Base-by-base conservation (phyloP, 2,329 filamentous ascomycete species). In the Fragosphaeria purpurea region DNA sequence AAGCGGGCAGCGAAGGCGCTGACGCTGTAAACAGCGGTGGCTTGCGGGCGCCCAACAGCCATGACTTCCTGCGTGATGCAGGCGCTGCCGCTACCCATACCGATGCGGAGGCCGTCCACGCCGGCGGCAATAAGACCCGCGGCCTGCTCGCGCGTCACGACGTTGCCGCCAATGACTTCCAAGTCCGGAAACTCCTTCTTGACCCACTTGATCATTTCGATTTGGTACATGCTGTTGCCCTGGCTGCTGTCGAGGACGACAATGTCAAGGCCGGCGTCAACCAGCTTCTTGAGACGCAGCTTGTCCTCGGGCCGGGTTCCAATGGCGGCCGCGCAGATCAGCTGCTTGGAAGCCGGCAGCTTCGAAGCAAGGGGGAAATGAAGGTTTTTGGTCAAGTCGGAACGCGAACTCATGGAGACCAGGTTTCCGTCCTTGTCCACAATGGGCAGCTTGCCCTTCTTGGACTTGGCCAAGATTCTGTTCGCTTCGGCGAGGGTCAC, bases 11-110 rank as follows among this genome's bases (percentile, higher is more conserved):
- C 91, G 62, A 98, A 98, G 49, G 81, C 75, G 62, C 87, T 84
- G 61, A 98, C 93, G 60, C 84, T 87, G 75, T 86, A 89, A 53
- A 98, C 91, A 42, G 93, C 84, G 33, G 90, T 88, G 41, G 94
- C 93, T 72, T 98, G 93, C 52, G 93, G 93, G 62, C 93, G 86
- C 53, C 94, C 93, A 46, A 98, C 91, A 60, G 93, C 93, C 93
- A 98, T 98, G 65, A 98, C 94, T 73, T 98, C 93, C 72, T 98
- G 93, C 51, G 93, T 98, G 62, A 98, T 98, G 71, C 93, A 98
- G 64, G 93, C 93, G 64, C 88, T 95, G 64, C 93, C 93, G 65
- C 88, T 95, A 60, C 93, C 93, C 93, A 98, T 98, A 66, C 93
- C 93, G 65, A 98, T 98, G 66, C 93, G 88, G 60, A 98, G 81